Evolutionary conservation across 345 rosid species (phyloP).

Genomic region (Sonneratia caseolaris): DNA sequence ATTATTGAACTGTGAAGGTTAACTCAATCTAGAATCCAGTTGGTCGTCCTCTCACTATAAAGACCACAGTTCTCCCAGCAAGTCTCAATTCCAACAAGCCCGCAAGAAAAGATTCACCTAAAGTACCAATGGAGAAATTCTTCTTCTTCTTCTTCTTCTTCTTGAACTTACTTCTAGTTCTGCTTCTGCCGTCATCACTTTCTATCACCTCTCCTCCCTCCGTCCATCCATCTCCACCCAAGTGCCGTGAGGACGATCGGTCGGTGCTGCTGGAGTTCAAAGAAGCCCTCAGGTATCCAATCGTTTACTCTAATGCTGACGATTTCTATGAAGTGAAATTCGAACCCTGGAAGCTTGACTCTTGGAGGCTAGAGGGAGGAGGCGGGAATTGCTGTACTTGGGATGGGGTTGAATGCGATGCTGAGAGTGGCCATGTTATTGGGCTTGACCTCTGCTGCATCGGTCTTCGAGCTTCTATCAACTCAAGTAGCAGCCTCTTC

Average conservation of each 20-base stretch:
- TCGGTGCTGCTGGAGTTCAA: conserved; percentile 1
- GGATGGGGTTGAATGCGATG: conserved; percentile 8
- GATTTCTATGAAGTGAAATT: neutral
- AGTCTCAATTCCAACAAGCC: too few relatives aligned
- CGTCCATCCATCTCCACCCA: neutral
- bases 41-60: too few relatives aligned
- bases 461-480: neutral
- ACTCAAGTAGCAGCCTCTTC: conserved; percentile 5
- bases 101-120: too few relatives aligned
- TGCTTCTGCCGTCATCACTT: neutral
- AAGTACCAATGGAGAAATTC: neutral
- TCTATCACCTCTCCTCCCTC: neutral
- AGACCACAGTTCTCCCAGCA: too few relatives aligned
- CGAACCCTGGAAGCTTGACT: neutral
- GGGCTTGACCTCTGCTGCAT: conserved; percentile 1
- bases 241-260: conserved; percentile 1
- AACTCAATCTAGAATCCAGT: too few relatives aligned
- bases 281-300: neutral
- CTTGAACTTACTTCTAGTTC: neutral
- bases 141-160: neutral
- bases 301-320: neutral
- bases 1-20: too few relatives aligned
- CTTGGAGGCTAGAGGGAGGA: neutral
- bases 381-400: conserved; percentile 11
- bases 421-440: neutral